Evolutionary conservation across 306 rosid genomes (phyloP).

Genomic region (Trichosanthes truncata): DNA sequence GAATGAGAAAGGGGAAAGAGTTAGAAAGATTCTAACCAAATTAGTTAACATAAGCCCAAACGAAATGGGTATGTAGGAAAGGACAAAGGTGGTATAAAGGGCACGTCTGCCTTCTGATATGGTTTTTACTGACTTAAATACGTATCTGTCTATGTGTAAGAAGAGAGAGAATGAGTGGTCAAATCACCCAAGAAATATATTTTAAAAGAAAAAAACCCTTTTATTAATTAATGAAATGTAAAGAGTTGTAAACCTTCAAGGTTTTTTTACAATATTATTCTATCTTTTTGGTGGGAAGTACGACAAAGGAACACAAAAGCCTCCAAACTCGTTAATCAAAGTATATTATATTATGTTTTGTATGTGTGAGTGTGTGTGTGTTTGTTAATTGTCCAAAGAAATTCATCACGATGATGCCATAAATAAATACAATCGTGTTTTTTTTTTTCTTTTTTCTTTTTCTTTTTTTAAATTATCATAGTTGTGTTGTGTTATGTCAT

Average conservation of each 20-base stretch:
- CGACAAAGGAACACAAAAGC: neutral
- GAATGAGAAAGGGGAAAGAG: constrained; percentile 1
- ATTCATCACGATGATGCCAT: constrained; percentile 1
- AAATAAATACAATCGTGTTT: neutral
- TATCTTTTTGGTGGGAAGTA: neutral
- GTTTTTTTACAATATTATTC: no score
- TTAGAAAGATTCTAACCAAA: constrained; percentile 46
- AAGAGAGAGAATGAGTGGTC: constrained; percentile 76
- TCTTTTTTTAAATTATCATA: no score
- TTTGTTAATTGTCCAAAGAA: neutral
- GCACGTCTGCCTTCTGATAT: constrained; percentile 46
- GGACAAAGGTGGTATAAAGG: constrained; percentile 78
- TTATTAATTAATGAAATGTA: neutral
- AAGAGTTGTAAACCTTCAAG: no score
- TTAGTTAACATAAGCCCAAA: constrained; percentile 38
- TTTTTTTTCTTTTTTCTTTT: neutral
- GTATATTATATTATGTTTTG: neutral
- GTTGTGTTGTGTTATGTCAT: neutral
- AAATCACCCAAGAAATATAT: constrained; percentile 43
- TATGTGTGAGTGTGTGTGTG: neutral
- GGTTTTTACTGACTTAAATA: constrained; percentile 66
- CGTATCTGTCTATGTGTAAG: constrained; percentile 61
- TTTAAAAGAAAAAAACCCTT: neutral
- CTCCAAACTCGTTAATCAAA: neutral
- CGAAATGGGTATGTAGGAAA: constrained; percentile 47